Conservation (phyloP, 148 eudicot genomes). For the Cornus florida region DNA sequence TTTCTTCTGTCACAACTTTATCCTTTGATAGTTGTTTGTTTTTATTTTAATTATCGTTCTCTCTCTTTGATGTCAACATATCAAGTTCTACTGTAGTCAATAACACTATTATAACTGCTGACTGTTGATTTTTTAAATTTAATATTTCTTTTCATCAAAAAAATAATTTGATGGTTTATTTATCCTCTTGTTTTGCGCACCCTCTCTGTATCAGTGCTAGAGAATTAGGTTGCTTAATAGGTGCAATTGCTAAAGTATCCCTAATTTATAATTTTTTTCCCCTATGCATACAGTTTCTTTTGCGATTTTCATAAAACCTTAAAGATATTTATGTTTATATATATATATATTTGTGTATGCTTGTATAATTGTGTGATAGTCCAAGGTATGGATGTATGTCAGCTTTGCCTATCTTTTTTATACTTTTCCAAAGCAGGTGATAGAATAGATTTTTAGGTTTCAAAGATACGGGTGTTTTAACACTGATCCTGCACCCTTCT, state of each 20-base stretch:
- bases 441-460: background rate
- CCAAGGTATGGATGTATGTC: background rate
- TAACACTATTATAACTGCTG: background rate
- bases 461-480: background rate
- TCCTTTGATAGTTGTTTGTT: background rate
- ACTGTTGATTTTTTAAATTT: background rate
- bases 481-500: background rate
- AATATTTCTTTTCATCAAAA: no score
- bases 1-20: constrained; percentile 2
- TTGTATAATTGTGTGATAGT: background rate
- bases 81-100: no score
- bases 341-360: background rate
- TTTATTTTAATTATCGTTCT: background rate
- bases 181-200: background rate
- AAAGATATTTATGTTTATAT: background rate
- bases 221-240: background rate
- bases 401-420: background rate
- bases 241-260: background rate
- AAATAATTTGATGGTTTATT: background rate
- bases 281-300: background rate
- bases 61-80: background rate
- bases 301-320: background rate
- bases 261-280: background rate
- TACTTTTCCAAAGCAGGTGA: background rate
- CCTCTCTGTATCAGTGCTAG: background rate